Evolutionary conservation across 139 green algal species (phyloP), one percentile per base, ranked within the genome.

Genomic region (Pseudopediastrum boryanum): DNA sequence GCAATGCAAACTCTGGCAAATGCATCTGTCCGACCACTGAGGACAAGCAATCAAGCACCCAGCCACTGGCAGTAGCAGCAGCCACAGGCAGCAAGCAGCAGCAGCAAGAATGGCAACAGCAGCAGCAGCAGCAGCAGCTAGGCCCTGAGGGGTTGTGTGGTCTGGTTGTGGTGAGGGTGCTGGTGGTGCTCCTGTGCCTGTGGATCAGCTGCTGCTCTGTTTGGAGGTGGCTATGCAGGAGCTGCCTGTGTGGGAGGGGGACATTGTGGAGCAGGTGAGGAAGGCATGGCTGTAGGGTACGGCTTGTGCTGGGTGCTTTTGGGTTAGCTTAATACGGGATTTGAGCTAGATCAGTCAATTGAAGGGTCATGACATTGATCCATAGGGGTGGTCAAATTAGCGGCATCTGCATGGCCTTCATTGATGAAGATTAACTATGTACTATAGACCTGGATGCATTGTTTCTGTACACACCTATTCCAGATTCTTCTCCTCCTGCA

Each of bases 211-310:
- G 48, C 48, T 90, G 43, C 35, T 41, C 4, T 48, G 51, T 19
- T 68, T 89, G 59, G 42, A 68, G 23, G 39, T 84, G 25, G 84
- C 81, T 23, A 71, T 87, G 38, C 19, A 72, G 8, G 75, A 90
- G 54, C 54, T 93, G 67, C 81, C 80, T 19, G 82, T 88, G 39
- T 88, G 84, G 78, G 62, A 75, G 19, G 75, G 65, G 23, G 46
- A 82, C 5, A 68, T 75, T 12, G 81, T 90, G 16, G 33, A 46
- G 23, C 65, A 86, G 76, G 69, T 73, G 16, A 59, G 63, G 33
- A 75, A 84, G 77, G 63, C 38, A 19, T 19, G 13, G 48, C 16
- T 16, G 48, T 19, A 16, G 48, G 48, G 48, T 16, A 16, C 48
- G 48, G 48, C 16, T 16, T 19, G 13, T 16, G 13, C 16, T 58